Base-by-base conservation (phyloP, 768 basidiomycete genomes). In the Hygrophorus russula region DNA sequence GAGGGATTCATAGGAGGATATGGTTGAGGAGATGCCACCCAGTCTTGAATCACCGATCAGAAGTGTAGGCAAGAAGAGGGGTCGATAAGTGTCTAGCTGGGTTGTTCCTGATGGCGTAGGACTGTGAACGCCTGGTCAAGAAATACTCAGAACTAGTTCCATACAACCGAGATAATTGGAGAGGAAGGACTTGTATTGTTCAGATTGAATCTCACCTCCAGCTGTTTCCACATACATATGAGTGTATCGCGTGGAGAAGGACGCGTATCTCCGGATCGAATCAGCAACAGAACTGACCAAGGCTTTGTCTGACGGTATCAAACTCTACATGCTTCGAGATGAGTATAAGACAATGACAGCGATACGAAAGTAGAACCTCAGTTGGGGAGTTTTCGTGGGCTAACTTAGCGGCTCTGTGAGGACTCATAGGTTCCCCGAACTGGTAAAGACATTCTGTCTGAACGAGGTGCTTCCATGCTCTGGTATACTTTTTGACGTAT, bases 201-300 rank as follows among this genome's bases (percentile, higher is more conserved):
- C 19, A 27, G 33, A 27, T 1, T 9, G 40, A 32, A 24, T 36
- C 77, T 69, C 60, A 90, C 93, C 94, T 76, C 94, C 94, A 11
- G 93, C 94, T 7, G 94, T 93, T 62, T 98, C 94, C 36, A 97
- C 64, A 53, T 83, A 97, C 69, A 92, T 73, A 53, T 82, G 75
- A 2, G 71, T 67, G 10, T 51, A 53, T 8, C 53, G 52, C 2
- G 45, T 50, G 15, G 53, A 39, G 1, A 47, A 49, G 3, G 56
- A 50, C 1, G 80, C 79, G 53, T 75, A 75, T 18, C 60, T 48
- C 28, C 69, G 67, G n/a, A 88, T 74, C 51, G 84, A 73, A 30
- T 64, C 62, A 2, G 80, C 70, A 19, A 94, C 66, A 2, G 82
- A 68, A 38, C 71, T 70, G 20, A 85, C 66, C 33, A 92, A 72